These are phyloP conservation scores for Seminavis robusta DNA, from an alignment of 108 stramenopile species.

Conservation along the genomic window DNA sequence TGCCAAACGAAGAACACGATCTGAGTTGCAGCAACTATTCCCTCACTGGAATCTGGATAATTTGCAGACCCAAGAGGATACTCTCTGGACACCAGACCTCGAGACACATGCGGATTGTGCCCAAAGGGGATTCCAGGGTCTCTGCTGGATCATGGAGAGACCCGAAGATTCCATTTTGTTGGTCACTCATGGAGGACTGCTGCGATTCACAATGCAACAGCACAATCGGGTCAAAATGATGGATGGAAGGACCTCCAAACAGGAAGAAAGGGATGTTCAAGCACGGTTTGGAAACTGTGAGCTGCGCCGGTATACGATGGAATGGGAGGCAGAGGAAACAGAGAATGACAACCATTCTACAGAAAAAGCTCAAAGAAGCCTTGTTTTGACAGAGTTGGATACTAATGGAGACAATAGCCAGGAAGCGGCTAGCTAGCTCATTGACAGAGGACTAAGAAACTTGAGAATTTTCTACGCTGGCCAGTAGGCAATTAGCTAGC, in stretches of 20 bases:
- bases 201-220: constrained; percentile 56
- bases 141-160: constrained; percentile 50
- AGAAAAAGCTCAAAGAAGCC: no score
- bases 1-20: constrained; percentile 4
- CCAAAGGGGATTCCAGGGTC: constrained; percentile 63
- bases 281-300: constrained; percentile 81
- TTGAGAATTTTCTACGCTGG: no score
- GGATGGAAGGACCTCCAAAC: constrained; percentile 31
- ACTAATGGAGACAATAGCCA: no score
- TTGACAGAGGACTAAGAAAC: no score
- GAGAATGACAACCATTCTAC: no score
- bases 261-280: constrained; percentile 23
- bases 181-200: constrained; percentile 68
- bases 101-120: constrained; percentile 53
- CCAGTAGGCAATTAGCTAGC: no score
- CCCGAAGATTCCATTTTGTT: constrained; percentile 51
- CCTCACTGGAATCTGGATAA: constrained; percentile 60
- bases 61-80: constrained; percentile 30
- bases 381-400: no score
- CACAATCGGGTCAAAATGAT: constrained; percentile 46
- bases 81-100: constrained; percentile 57
- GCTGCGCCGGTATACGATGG: constrained; percentile 52
- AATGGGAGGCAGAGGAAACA: constrained; percentile 18
- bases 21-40: constrained; percentile 29
- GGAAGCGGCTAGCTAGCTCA: no score